A percentile compares a stretch with the other conserved stretches of the same genome.
Evolutionary conservation across 129 eudicot genomes (phyloP).

Genomic region (Flaveria brownii): DNA sequence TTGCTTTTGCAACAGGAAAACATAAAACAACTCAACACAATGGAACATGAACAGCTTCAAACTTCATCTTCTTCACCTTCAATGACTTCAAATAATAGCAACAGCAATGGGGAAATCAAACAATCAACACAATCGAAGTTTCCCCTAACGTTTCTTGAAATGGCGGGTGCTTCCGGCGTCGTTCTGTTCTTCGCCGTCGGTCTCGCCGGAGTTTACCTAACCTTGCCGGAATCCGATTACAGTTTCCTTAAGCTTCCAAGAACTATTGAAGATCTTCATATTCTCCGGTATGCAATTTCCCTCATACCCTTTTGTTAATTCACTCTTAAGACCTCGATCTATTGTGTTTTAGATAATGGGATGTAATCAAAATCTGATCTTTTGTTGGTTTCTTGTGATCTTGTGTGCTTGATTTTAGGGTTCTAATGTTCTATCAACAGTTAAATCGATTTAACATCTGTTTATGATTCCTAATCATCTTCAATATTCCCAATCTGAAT

Average conservation of each 20-base stretch:
- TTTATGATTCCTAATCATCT: too few relatives aligned
- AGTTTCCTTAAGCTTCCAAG: slow-evolving; percentile 91
- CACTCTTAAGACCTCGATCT: slow-evolving; percentile 19
- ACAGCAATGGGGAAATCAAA: slow-evolving; percentile 12
- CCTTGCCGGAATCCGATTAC: slow-evolving; percentile 91
- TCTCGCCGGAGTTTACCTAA: slow-evolving; percentile 69
- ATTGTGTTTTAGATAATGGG: slow-evolving; percentile 21
- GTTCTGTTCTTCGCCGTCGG: slow-evolving; percentile 60
- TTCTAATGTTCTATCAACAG: background rate
- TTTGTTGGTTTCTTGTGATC: background rate
- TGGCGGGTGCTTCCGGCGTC: slow-evolving; percentile 58
- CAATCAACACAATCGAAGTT: slow-evolving; percentile 41
- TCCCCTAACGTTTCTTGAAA: slow-evolving; percentile 72
- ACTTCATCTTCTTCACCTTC: slow-evolving; percentile 24
- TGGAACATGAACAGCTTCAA: slow-evolving; percentile 25
- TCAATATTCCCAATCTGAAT: too few relatives aligned
- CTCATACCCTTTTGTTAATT: background rate
- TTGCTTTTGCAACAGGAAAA: slow-evolving; percentile 1
- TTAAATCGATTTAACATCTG: background rate
- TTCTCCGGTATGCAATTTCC: slow-evolving; percentile 53
- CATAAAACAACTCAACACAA: slow-evolving; percentile 19
- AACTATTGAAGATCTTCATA: slow-evolving; percentile 72
- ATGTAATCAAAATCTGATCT: slow-evolving; percentile 12
- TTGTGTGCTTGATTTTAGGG: too few relatives aligned
- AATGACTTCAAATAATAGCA: slow-evolving; percentile 19